phyloP scores from a whole-genome alignment of 2,329 filamentous ascomycete genomes.

The Berkeleyomyces rouxiae region DNA sequence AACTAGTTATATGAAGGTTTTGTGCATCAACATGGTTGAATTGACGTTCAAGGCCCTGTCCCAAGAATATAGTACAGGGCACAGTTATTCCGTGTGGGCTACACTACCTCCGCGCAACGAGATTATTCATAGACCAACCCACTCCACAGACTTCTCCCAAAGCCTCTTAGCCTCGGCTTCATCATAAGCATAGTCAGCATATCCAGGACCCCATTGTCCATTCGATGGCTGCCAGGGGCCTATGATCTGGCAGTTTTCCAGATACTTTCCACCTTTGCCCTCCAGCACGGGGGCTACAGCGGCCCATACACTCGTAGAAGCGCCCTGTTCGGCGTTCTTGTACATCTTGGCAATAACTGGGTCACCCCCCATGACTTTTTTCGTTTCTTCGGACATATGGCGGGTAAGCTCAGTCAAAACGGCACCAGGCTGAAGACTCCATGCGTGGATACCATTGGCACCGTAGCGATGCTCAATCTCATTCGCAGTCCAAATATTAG shows the following conservation, averaged over 20 bases:
- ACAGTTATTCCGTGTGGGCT: too few relatives aligned
- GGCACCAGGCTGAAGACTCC: conserved; percentile 15
- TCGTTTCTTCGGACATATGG: background rate
- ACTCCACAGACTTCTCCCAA: conserved; percentile 14
- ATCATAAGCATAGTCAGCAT: background rate
- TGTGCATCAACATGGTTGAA: too few relatives aligned
- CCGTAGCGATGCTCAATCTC: conserved; percentile 13
- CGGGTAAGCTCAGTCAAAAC: conserved; percentile 13
- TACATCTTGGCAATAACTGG: background rate
- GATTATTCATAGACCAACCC: conserved; percentile 3
- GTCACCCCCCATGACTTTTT: background rate
- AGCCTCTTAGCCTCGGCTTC: conserved; percentile 14
- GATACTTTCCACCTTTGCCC: background rate
- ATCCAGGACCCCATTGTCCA: background rate
- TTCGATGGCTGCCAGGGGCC: background rate
- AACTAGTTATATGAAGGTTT: too few relatives aligned
- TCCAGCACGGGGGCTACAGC: background rate
- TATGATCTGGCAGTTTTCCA: background rate
- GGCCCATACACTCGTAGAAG: background rate
- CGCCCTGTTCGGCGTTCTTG: background rate
- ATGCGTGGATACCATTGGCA: conserved; percentile 1
- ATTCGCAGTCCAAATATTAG: conserved; percentile 18
- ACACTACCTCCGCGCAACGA: too few relatives aligned
- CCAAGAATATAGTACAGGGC: too few relatives aligned
- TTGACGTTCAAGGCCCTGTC: too few relatives aligned